phyloP scores from a whole-genome alignment of 2,329 filamentous ascomycete species.

The Ilyonectria mors-panacis region DNA sequence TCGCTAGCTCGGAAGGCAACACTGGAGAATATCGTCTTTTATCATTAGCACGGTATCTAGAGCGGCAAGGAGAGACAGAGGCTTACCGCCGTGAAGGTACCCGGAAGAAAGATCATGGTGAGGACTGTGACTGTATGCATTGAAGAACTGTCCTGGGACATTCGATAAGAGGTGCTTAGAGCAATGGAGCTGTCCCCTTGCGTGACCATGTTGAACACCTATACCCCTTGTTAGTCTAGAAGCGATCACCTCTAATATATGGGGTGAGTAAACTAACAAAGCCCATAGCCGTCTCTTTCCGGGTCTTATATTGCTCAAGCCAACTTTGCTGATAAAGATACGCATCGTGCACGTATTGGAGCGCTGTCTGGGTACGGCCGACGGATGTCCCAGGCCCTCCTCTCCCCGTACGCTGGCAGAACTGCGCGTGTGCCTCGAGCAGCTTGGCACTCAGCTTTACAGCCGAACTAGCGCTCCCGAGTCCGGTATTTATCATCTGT shows the following conservation, averaged over 20 bases:
- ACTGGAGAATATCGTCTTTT: constrained; percentile 14
- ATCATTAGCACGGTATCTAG: neutral
- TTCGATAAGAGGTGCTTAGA: neutral
- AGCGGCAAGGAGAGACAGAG: neutral
- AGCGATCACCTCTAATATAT: neutral
- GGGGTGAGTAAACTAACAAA: neutral
- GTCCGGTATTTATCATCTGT: constrained; percentile 13
- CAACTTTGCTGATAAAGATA: constrained; percentile 10
- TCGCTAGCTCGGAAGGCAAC: constrained; percentile 11
- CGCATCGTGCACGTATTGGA: constrained; percentile 4
- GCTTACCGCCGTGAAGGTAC: constrained; percentile 7
- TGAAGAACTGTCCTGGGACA: constrained; percentile 1
- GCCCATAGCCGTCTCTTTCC: constrained; percentile 3
- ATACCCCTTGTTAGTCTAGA: neutral
- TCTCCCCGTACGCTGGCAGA: constrained; percentile 1
- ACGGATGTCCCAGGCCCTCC: neutral
- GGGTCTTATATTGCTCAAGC: constrained; percentile 4
- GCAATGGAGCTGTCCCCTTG: neutral
- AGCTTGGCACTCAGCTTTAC: constrained; percentile 1
- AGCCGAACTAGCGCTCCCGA: constrained; percentile 2
- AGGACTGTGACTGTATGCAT: constrained; percentile 1
- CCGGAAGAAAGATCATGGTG: neutral
- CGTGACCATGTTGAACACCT: constrained; percentile 6
- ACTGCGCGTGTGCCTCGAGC: neutral
- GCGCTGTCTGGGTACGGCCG: constrained; percentile 3